These are phyloP conservation scores for Aspergillus biplanus DNA, from an alignment of 495 filamentous ascomycete species.

Conservation along the genomic window DNA sequence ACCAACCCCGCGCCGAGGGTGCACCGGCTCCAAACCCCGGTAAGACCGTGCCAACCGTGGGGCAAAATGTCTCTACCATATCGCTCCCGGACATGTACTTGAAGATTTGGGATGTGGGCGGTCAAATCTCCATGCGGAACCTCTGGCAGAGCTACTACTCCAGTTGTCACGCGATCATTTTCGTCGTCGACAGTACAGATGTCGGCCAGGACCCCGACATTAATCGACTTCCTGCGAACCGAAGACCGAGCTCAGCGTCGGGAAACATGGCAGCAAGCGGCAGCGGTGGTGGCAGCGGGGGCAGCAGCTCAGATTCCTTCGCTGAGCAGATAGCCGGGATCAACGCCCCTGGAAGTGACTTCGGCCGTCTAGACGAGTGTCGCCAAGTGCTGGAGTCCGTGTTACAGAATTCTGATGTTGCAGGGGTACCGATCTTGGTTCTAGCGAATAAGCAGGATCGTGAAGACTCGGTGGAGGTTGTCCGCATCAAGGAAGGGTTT, in stretches of 20 bases:
- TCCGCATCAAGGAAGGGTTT: conserved; percentile 93
- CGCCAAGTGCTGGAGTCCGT: conserved; percentile 85
- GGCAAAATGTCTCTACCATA: conserved; percentile 94
- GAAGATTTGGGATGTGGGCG: conserved; percentile 98
- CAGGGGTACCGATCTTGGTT: conserved; percentile 88
- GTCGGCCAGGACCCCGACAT: conserved; percentile 74
- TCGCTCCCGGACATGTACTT: conserved; percentile 88
- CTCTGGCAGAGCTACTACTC: conserved; percentile 97
- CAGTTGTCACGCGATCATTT: conserved; percentile 94
- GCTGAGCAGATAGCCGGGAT: conserved; percentile 42
- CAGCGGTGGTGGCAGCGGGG: background rate
- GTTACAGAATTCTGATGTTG: conserved; percentile 79
- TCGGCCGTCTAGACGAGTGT: conserved; percentile 82
- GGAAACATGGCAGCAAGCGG: conserved; percentile 11
- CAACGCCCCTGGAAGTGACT: conserved; percentile 53
- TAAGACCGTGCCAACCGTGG: conserved; percentile 93
- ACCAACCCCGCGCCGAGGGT: conserved; percentile 64
- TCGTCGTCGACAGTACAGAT: conserved; percentile 93
- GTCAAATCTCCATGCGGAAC: conserved; percentile 83
- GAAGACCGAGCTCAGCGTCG: conserved; percentile 38
- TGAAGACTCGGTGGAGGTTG: conserved; percentile 96
- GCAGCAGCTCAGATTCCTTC: conserved; percentile 28
- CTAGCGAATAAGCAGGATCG: conserved; percentile 97
- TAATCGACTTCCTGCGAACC: conserved; percentile 34
- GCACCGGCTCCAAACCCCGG: conserved; percentile 54